Conservation (phyloP, 2,329 filamentous ascomycete species). For the Cordyceps farinosa region DNA sequence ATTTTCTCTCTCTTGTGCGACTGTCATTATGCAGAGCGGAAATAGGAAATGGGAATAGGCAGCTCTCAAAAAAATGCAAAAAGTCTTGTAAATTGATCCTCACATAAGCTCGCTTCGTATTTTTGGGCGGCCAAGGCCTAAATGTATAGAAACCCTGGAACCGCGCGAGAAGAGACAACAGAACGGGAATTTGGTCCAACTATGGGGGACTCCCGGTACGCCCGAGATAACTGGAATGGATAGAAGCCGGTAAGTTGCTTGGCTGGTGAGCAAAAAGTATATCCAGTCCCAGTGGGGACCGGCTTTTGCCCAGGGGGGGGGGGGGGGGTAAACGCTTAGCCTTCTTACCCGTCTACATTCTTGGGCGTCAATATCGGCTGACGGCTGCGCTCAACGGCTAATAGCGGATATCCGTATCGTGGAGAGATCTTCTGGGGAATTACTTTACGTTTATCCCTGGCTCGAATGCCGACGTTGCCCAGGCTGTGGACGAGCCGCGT, state of each 20-base stretch:
- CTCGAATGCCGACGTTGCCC: not conserved
- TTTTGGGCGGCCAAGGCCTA: not conserved
- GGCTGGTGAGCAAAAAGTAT: not conserved
- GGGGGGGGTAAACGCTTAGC: slow-evolving; percentile 2
- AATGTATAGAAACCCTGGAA: not conserved
- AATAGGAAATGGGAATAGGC: too few relatives aligned
- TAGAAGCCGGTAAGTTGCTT: not conserved
- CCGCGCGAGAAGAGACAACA: not conserved
- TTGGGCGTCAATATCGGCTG: not conserved
- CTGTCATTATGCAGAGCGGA: not conserved
- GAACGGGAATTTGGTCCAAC: not conserved
- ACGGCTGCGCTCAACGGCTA: too few relatives aligned
- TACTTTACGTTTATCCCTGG: too few relatives aligned
- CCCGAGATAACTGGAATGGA: not conserved
- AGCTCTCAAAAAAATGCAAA: not conserved
- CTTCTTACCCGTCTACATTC: not conserved
- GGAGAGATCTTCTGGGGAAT: not conserved
- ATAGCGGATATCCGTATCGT: not conserved
- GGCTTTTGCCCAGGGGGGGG: not conserved
- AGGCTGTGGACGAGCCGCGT: not conserved
- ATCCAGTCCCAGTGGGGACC: not conserved
- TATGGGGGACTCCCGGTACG: too few relatives aligned
- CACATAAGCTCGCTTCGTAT: too few relatives aligned
- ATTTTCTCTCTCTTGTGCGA: not conserved
- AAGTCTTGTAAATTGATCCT: not conserved